A percentile compares a stretch with the other conserved stretches of the same genome.
Conservation (phyloP, 2,329 filamentous ascomycete species). For the Paracamarosporium sp. region DNA sequence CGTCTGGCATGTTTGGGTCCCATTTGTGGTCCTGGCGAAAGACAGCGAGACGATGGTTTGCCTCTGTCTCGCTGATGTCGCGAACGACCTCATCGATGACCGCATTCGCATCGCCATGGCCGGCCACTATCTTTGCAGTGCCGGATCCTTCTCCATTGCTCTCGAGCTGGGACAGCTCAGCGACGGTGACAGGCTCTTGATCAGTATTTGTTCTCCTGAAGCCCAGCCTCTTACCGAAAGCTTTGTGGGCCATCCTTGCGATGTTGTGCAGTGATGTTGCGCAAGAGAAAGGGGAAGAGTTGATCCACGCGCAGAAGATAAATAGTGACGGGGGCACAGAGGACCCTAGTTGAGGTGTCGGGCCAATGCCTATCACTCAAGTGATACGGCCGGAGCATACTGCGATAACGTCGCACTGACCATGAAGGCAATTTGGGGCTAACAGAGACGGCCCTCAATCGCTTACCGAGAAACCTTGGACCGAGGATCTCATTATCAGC, state of each 20-base stretch:
- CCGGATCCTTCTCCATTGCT: not conserved
- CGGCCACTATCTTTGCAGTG: not conserved
- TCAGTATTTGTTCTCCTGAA: conserved; percentile 1
- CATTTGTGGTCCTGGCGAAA: conserved; percentile 8
- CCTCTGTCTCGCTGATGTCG: conserved; percentile 3
- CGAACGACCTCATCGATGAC: conserved; percentile 4
- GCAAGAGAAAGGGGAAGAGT: not conserved
- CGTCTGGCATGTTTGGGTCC: conserved; percentile 19
- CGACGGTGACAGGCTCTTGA: conserved; percentile 1
- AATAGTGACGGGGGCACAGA: not conserved
- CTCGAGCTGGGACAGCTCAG: not conserved
- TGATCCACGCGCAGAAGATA: not conserved
- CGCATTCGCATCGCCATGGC: not conserved
- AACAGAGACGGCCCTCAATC: not conserved
- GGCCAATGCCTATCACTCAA: not conserved
- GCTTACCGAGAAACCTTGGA: not conserved
- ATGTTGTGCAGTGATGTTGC: not conserved
- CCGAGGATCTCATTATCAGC: not conserved
- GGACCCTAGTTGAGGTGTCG: not conserved
- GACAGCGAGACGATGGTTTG: not conserved
- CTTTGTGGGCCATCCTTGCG: not conserved
- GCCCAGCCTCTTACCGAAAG: conserved; percentile 2
- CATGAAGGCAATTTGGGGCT: not conserved
- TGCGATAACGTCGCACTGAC: not conserved
- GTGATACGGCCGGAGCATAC: not conserved